phyloP scores from a whole-genome alignment of 2,329 filamentous ascomycete species.

The Exophiala aquamarina region DNA sequence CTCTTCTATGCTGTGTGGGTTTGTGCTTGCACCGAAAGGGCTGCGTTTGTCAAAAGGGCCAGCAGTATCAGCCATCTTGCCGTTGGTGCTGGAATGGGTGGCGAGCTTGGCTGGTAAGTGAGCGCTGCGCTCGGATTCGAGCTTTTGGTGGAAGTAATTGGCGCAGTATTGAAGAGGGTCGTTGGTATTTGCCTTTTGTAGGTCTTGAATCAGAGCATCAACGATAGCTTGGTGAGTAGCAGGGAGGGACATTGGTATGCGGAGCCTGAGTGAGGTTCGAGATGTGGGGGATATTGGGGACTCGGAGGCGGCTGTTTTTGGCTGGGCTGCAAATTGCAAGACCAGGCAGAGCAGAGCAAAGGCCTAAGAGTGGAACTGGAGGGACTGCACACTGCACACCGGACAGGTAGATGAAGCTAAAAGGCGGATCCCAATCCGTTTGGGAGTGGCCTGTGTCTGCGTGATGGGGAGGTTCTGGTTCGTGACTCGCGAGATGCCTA shows the following conservation, averaged over 20 bases:
- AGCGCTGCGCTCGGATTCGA: conserved; percentile 64
- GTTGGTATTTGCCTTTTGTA: conserved; percentile 57
- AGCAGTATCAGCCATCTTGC: conserved; percentile 68
- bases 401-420: too few relatives aligned
- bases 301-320: not conserved
- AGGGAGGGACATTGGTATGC: conserved; percentile 47
- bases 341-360: too few relatives aligned
- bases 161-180: conserved; percentile 71
- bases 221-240: conserved; percentile 62
- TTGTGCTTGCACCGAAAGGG: conserved; percentile 62
- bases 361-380: too few relatives aligned
- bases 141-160: conserved; percentile 65
- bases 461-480: too few relatives aligned
- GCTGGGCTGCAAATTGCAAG: not conserved
- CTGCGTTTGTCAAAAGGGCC: conserved; percentile 84
- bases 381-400: too few relatives aligned
- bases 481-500: too few relatives aligned
- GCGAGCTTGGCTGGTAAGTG: conserved; percentile 42
- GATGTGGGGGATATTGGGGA: conserved; percentile 20
- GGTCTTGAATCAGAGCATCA: conserved; percentile 62
- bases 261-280: conserved; percentile 10
- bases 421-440: too few relatives aligned
- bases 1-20: conserved; percentile 68
- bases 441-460: too few relatives aligned
- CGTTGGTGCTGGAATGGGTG: conserved; percentile 35